Conservation (phyloP, 2,329 filamentous ascomycete species). For the Clonostachys sp. region DNA sequence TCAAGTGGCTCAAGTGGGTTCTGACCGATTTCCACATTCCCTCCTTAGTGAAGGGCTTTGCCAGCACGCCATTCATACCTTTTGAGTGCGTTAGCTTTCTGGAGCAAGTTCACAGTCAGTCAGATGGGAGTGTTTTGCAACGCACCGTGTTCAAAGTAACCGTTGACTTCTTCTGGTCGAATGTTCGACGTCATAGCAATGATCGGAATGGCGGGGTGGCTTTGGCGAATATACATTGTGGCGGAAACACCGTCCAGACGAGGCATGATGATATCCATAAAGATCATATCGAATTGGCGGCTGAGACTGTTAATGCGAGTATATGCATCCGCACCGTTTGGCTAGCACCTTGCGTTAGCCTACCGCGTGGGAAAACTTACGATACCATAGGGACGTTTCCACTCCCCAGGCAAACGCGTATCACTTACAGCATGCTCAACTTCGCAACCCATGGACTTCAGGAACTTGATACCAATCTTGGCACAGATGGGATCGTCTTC, state of each 20-base stretch:
- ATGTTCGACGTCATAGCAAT: conserved; percentile 99
- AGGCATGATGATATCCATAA: conserved; percentile 98
- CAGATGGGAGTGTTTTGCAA: conserved; percentile 2
- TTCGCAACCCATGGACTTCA: conserved; percentile 60
- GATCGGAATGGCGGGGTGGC: conserved; percentile 77
- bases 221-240: conserved; percentile 87
- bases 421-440: conserved; percentile 62
- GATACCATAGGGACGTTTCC: background rate
- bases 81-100: conserved; percentile 3
- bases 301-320: conserved; percentile 62
- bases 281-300: conserved; percentile 60
- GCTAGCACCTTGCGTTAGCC: conserved; percentile 11
- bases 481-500: conserved; percentile 72
- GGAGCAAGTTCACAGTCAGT: background rate
- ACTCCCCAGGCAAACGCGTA: background rate
- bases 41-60: conserved; percentile 92
- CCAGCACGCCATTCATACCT: conserved; percentile 98
- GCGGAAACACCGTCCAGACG: conserved; percentile 92
- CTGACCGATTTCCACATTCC: conserved; percentile 81
- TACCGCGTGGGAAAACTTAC: background rate
- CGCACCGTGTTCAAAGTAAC: conserved; percentile 95
- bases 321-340: conserved; percentile 86
- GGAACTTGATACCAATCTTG: conserved; percentile 63
- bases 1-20: conserved; percentile 80
- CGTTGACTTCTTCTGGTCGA: conserved; percentile 89